Base-by-base conservation (phyloP, 805 yeast species). In the Maudiozyma serrabonitensis region DNA sequence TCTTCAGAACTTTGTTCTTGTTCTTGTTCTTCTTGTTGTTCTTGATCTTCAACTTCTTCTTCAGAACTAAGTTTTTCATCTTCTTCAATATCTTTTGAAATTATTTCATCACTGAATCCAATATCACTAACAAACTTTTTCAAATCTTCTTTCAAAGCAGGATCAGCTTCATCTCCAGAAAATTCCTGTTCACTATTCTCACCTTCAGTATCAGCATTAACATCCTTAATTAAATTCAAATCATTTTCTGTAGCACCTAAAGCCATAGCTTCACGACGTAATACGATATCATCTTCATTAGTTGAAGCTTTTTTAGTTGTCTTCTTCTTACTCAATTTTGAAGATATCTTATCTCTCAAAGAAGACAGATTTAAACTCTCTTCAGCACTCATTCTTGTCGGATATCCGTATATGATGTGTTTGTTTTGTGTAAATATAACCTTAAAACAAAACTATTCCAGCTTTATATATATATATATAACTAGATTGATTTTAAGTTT, bases 221-320 rank as follows among this genome's bases (percentile, higher is more conserved):
- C 56, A 15, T 75, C 84, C 34, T 75, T 74, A 12, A 90, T 56
- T 46, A 89, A 67, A 42, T 77, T 75, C 43, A 90, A 62, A 64
- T 89, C 97, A 21, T 81, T 90, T 56, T 86, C 93, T 15, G 87
- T 75, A 19, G 96, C 98, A 34, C 97, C 96, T 28, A 90, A 69
- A 21, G 81, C 82, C 13, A 82, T 63, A 2, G 95, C 95, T 69
- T 84, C 95, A 52, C 81, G 78, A 56, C 84, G 80, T 45, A 87
- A 64, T 2, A 52, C 59, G 43, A 52, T 53, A 38, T 60, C 50
- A 15, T 47, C 53, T 11, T 49, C 15, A 28, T 23, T 49, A 11
- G 51, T 51, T 26, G 50, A 50, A 21, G 48, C 47, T 15, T 53
- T 53, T 34, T 47, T 40, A 25, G 26, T 11, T 9, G 13, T 32